A percentile compares a stretch with the other conserved stretches of the same genome.
Conservation (phyloP, 2,329 filamentous ascomycete genomes). For the Cladosporium oxysporum region DNA sequence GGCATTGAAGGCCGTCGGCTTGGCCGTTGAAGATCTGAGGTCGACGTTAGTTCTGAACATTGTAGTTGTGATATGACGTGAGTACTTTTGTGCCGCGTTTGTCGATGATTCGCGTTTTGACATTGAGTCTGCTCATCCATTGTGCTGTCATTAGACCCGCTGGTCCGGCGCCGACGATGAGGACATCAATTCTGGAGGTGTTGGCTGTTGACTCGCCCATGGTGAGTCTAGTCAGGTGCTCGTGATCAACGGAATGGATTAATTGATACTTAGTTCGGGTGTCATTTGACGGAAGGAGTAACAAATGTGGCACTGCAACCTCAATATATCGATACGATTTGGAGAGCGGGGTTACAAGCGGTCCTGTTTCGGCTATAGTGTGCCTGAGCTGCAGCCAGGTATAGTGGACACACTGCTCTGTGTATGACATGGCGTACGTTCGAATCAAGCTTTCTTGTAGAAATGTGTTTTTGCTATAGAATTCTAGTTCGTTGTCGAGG, state of each 20-base stretch:
- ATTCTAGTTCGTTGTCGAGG: too few species aligned
- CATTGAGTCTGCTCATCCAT: constrained; percentile 44
- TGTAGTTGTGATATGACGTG: too few species aligned
- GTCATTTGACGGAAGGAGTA: neutral
- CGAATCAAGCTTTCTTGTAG: neutral
- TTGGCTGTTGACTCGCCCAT: neutral
- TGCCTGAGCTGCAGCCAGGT: neutral
- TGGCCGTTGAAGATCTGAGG: constrained; percentile 32
- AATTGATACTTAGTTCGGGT: neutral
- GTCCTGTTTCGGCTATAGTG: neutral
- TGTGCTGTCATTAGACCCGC: constrained; percentile 44
- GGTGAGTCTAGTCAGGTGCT: neutral
- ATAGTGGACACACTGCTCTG: neutral
- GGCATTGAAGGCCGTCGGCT: constrained; percentile 40
- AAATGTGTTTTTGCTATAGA: neutral
- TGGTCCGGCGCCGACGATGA: constrained; percentile 29
- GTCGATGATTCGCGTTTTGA: constrained; percentile 45
- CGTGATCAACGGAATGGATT: neutral
- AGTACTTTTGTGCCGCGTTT: constrained; percentile 39
- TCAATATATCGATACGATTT: neutral
- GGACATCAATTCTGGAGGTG: constrained; percentile 21
- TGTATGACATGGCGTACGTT: neutral
- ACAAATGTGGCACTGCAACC: neutral
- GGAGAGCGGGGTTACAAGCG: neutral
- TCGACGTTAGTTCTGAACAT: neutral